Percentiles rank a stretch among this genome's conserved stretches.
phyloP scores from a whole-genome alignment of 805 yeast genomes.

The Metschnikowia corniflorae region DNA sequence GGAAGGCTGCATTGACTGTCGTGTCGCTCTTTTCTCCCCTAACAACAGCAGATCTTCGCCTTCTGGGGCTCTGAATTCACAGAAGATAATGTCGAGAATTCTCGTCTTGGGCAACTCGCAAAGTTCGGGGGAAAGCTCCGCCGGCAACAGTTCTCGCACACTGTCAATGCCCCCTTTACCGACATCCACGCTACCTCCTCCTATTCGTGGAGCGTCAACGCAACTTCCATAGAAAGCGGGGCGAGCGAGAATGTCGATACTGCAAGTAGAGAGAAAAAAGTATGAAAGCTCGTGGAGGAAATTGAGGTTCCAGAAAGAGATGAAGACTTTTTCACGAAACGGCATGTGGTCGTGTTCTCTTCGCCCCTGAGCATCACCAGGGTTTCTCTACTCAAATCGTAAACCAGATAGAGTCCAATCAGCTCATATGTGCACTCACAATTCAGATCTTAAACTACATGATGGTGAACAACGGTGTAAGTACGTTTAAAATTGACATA shows the following conservation, averaged over 20 bases:
- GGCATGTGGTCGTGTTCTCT: slow-evolving; percentile 11
- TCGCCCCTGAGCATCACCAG: slow-evolving; percentile 11
- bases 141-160: slow-evolving; percentile 5
- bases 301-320: slow-evolving; percentile 7
- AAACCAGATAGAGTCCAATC: slow-evolving; percentile 6
- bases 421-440: slow-evolving; percentile 25
- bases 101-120: slow-evolving; percentile 2
- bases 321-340: slow-evolving; percentile 8
- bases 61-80: slow-evolving; percentile 5
- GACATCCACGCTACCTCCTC: slow-evolving; percentile 2
- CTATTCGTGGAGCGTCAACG: neutral
- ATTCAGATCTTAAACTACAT: slow-evolving; percentile 46
- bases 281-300: slow-evolving; percentile 7
- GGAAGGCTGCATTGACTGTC: slow-evolving; percentile 66
- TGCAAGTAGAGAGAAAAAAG: slow-evolving; percentile 4
- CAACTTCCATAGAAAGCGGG: neutral
- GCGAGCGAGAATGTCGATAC: too few species aligned
- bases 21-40: slow-evolving; percentile 27
- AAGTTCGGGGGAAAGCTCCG: slow-evolving; percentile 3
- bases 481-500: too few species aligned
- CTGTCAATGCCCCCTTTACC: slow-evolving; percentile 5
- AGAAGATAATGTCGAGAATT: slow-evolving; percentile 12
- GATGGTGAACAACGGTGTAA: slow-evolving; percentile 53
- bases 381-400: slow-evolving; percentile 12
- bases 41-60: slow-evolving; percentile 6